A percentile compares a stretch with the other conserved stretches of the same genome.
Evolutionary conservation across 2,329 filamentous ascomycete species (phyloP).

Genomic region (Chaetomiaceae sp.): DNA sequence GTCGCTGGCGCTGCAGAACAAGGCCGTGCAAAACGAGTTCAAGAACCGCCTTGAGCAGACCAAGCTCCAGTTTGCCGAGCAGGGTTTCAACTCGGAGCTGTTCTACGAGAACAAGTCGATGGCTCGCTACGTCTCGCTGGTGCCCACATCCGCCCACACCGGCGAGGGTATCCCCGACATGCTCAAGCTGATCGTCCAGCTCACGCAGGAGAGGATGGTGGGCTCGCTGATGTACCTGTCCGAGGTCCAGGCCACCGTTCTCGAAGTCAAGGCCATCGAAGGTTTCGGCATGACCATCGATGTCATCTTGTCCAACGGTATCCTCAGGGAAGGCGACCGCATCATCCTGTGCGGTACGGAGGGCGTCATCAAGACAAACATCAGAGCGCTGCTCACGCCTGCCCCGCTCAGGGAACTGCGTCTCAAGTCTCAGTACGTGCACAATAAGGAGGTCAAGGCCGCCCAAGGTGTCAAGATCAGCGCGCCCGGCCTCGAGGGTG

Average conservation of each 20-base stretch:
- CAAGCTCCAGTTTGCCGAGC: constrained; percentile 90
- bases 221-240: constrained; percentile 96
- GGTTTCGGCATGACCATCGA: constrained; percentile 99
- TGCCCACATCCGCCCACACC: constrained; percentile 96
- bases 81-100: constrained; percentile 95
- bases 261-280: constrained; percentile 98
- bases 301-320: constrained; percentile 92
- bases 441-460: constrained; percentile 99
- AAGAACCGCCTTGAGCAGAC: constrained; percentile 83
- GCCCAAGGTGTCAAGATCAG: constrained; percentile 98
- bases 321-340: constrained; percentile 87
- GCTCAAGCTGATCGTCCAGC: constrained; percentile 87
- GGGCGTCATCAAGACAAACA: constrained; percentile 90
- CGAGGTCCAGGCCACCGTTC: constrained; percentile 93
- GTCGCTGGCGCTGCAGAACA: constrained; percentile 82
- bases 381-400: constrained; percentile 88
- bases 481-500: constrained; percentile 89
- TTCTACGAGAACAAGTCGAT: constrained; percentile 98
- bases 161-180: constrained; percentile 98
- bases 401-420: constrained; percentile 90
- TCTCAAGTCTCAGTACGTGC: constrained; percentile 92
- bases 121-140: constrained; percentile 89
- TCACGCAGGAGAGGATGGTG: constrained; percentile 97
- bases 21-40: constrained; percentile 92
- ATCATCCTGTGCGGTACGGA: constrained; percentile 97